phyloP scores from a whole-genome alignment of 495 filamentous ascomycete genomes.

The Podospora bellae-mahoneyi region DNA sequence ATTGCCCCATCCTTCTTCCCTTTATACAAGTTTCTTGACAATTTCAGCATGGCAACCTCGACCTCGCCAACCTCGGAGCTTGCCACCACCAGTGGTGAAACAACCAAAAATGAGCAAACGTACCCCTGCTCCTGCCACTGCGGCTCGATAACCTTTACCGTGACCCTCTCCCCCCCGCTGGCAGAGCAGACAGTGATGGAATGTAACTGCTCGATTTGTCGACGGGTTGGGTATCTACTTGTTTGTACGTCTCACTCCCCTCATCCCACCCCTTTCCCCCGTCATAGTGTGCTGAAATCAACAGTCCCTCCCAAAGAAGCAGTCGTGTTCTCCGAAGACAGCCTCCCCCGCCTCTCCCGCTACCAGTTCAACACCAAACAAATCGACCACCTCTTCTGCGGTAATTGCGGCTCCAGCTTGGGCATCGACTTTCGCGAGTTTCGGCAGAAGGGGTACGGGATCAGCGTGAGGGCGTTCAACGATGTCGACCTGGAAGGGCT shows the following conservation, averaged over 20 bases:
- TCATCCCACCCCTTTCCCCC: slow-evolving; percentile 3
- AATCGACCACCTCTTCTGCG: slow-evolving; percentile 36
- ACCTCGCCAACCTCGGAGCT: too few species aligned
- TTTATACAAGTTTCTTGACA: too few species aligned
- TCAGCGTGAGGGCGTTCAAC: slow-evolving; percentile 32
- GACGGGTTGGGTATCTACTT: slow-evolving; percentile 31
- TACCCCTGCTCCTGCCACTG: slow-evolving; percentile 35
- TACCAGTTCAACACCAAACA: slow-evolving; percentile 36
- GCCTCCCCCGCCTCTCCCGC: slow-evolving; percentile 6
- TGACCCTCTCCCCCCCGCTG: slow-evolving; percentile 31
- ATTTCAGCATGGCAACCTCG: neutral
- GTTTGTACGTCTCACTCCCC: slow-evolving; percentile 27
- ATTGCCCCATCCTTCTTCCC: too few species aligned
- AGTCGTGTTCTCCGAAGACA: neutral
- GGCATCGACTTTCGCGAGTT: slow-evolving; percentile 32
- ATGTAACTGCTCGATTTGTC: slow-evolving; percentile 34
- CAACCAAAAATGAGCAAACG: slow-evolving; percentile 7
- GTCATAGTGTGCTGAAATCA: neutral
- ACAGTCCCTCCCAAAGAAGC: neutral
- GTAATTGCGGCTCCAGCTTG: slow-evolving; percentile 33
- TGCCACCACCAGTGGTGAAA: neutral
- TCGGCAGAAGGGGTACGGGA: slow-evolving; percentile 25
- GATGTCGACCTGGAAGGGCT: slow-evolving; percentile 27
- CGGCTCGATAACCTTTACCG: slow-evolving; percentile 33
- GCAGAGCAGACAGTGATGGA: slow-evolving; percentile 27